phyloP scores from a whole-genome alignment of 352 stramenopile species.

The Phytophthora quininea region DNA sequence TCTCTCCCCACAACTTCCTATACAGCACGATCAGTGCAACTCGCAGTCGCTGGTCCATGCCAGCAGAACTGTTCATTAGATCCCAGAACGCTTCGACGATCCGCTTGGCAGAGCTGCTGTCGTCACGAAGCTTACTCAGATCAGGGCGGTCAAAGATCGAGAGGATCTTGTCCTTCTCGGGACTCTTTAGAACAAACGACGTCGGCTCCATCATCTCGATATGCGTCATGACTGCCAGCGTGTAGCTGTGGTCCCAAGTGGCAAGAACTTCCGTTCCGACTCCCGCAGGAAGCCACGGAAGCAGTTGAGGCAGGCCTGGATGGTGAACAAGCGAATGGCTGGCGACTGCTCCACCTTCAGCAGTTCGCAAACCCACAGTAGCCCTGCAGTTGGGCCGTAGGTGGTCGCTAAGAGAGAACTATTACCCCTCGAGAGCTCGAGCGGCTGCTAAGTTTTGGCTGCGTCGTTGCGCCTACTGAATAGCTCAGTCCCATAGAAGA shows the following conservation, averaged over 20 bases:
- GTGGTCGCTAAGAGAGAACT: constrained; percentile 48
- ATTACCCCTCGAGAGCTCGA: background rate
- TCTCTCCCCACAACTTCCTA: constrained; percentile 82
- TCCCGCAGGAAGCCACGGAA: constrained; percentile 73
- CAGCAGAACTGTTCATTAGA: constrained; percentile 69
- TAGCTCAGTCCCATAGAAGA: constrained; percentile 25
- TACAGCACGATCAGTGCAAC: constrained; percentile 82
- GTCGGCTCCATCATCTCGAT: constrained; percentile 85
- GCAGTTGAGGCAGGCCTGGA: constrained; percentile 85
- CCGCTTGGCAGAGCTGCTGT: constrained; percentile 72
- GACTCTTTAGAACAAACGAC: constrained; percentile 76
- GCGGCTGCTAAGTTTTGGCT: constrained; percentile 23
- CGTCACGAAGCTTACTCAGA: constrained; percentile 70
- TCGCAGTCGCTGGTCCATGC: constrained; percentile 74
- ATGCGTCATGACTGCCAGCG: constrained; percentile 65
- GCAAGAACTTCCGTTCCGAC: constrained; percentile 78
- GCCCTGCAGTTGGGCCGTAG: constrained; percentile 68
- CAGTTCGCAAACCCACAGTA: constrained; percentile 73
- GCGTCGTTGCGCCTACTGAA: constrained; percentile 6
- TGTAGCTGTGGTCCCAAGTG: constrained; percentile 86
- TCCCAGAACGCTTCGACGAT: constrained; percentile 76
- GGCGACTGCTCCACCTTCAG: constrained; percentile 72
- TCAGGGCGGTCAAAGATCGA: constrained; percentile 64
- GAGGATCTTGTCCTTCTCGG: constrained; percentile 76
- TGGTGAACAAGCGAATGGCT: constrained; percentile 72